Evolutionary conservation across 805 yeast genomes (phyloP).

Genomic region (Wickerhamia fluorescens): DNA sequence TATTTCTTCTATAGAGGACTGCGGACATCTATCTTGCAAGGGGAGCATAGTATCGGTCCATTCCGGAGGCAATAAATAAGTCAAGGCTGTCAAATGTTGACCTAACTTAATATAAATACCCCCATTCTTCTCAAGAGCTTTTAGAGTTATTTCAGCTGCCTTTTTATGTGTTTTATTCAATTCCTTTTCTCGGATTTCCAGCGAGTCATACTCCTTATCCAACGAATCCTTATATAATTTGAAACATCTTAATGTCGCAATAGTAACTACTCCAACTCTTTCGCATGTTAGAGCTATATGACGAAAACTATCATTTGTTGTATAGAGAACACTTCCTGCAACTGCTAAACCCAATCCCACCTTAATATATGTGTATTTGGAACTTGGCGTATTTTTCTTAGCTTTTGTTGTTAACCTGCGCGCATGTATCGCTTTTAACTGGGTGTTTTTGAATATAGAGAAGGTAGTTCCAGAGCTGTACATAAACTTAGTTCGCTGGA

Average conservation of each 20-base stretch:
- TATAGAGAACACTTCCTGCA: slow-evolving; percentile 21
- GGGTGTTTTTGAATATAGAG: too few relatives aligned
- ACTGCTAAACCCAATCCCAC: slow-evolving; percentile 24
- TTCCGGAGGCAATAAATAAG: slow-evolving; percentile 82
- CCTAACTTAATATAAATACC: slow-evolving; percentile 93
- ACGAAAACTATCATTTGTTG: slow-evolving; percentile 30
- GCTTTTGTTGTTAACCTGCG: too few relatives aligned
- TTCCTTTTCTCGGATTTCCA: slow-evolving; percentile 42
- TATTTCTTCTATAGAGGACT: slow-evolving; percentile 65
- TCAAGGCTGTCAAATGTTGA: slow-evolving; percentile 88
- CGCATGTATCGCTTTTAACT: too few relatives aligned
- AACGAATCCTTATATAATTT: slow-evolving; percentile 57
- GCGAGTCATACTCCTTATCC: slow-evolving; percentile 32
- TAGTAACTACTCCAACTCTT: slow-evolving; percentile 55
- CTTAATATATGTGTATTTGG: slow-evolving; percentile 9
- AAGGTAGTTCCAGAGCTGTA: too few relatives aligned
- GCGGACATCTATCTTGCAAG: slow-evolving; percentile 85
- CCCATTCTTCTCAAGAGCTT: slow-evolving; percentile 78
- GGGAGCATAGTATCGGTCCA: slow-evolving; percentile 97
- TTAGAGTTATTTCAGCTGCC: slow-evolving; percentile 74
- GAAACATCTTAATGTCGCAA: slow-evolving; percentile 71
- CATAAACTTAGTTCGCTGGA: too few relatives aligned
- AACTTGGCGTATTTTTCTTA: too few relatives aligned
- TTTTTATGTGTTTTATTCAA: slow-evolving; percentile 59
- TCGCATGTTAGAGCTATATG: slow-evolving; percentile 33